Percentiles rank a stretch among this genome's conserved stretches.
Evolutionary conservation across 2,329 filamentous ascomycete genomes (phyloP).

Genomic region (Xylariaceae sp.): DNA sequence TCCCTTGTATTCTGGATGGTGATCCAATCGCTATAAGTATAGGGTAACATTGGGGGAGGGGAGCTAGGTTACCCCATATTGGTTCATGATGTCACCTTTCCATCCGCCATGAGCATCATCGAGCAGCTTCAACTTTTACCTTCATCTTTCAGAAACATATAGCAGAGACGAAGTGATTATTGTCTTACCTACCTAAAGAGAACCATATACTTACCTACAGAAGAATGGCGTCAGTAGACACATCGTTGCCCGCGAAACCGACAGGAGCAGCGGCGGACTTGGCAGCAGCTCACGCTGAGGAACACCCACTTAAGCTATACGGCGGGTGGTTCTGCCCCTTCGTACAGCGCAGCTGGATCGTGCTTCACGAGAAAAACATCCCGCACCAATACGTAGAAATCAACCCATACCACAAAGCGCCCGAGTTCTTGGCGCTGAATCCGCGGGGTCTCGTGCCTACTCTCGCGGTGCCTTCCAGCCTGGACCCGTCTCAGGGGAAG

Average conservation of each 20-base stretch:
- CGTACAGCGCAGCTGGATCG: conserved; percentile 68
- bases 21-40: no score
- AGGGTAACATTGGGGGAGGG: no score
- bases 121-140: not conserved
- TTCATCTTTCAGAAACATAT: not conserved
- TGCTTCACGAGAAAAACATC: conserved; percentile 66
- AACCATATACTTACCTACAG: not conserved
- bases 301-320: conserved; percentile 59
- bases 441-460: conserved; percentile 72
- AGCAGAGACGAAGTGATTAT: no score
- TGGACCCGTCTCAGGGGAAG: conserved; percentile 22
- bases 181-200: not conserved
- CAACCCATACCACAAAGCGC: conserved; percentile 70
- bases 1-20: no score
- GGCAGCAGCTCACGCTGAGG: conserved; percentile 39
- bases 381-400: conserved; percentile 72
- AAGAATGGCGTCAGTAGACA: conserved; percentile 38
- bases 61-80: no score
- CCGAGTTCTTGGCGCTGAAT: conserved; percentile 64
- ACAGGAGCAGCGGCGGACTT: conserved; percentile 46
- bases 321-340: conserved; percentile 70
- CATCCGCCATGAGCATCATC: not conserved
- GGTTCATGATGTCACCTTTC: not conserved
- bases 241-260: conserved; percentile 40
- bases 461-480: conserved; percentile 42